Evolutionary conservation across 345 rosid species (phyloP), one percentile per base, ranked within the genome.

Genomic region (Boechera retrofracta): DNA sequence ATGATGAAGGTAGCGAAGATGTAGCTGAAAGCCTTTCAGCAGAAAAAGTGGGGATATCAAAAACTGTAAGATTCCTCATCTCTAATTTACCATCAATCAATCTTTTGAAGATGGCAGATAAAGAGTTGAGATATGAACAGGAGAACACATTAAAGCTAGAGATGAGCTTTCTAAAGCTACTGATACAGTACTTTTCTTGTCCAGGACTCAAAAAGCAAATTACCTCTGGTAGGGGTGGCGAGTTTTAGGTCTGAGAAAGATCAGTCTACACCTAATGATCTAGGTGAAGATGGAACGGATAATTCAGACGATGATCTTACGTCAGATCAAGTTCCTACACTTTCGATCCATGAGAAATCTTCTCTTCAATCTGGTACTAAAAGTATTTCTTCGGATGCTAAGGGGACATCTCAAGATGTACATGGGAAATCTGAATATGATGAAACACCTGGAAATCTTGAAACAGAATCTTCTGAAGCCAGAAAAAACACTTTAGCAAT

Each of bases 301-400:
- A 80, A 86, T 80, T 67, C 78, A 67, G 94, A 88, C 10, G 89
- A 89, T 73, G 88, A 85, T 79, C 69, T 81, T 73, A 79, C 61
- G 47, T 84, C 96, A 71, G 95, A 91, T 85, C 91, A 87, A 87
- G 94, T 88, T 85, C 98, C 92, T 64, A 87, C 97, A 77, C 81
- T 85, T 54, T 84, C 97, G 54, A 85, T 87, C 75, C 87, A 79
- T 57, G 96, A 86, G 72, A 87, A 71, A 52, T 78, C 88, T 47
- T 72, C 85, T 56, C 73, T 86, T 29, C 85, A 70, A 33, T 75
- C 83, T 73, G 86, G 81, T 73, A 81, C 88, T 59, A 69, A 60
- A 18, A 57, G 77, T 79, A 56, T 73, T 53, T 77, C 88, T 42
- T 54, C 76, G 42, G 75, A 84, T 64, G 85, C 79, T 64, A 84